These are phyloP conservation scores for Backusella circina DNA, from an alignment of 192 early-diverging fungal species.

Conservation along the genomic window DNA sequence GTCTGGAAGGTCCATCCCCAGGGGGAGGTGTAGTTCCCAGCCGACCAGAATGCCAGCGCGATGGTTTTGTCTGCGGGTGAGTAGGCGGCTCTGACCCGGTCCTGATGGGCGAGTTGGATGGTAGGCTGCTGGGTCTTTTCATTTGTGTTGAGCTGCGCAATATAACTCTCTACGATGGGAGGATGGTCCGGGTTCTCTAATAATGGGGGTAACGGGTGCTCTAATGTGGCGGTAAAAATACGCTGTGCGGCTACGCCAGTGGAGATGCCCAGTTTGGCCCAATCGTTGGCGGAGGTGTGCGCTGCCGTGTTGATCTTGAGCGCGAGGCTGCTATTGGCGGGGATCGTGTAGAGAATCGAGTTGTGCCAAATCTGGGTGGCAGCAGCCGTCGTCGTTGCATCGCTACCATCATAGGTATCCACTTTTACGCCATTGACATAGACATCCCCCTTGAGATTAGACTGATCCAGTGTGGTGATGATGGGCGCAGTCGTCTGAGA, in stretches of 20 bases:
- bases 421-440: background rate
- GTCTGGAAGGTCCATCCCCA: background rate
- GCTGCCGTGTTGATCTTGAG: slow-evolving; percentile 8
- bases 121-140: background rate
- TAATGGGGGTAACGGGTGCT: background rate
- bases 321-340: background rate
- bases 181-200: background rate
- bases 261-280: slow-evolving; percentile 19
- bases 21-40: background rate
- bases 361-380: slow-evolving; percentile 20
- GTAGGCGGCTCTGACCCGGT: background rate
- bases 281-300: background rate
- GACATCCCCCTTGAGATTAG: slow-evolving; percentile 14
- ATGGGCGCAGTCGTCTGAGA: background rate
- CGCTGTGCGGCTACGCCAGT: background rate
- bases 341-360: slow-evolving; percentile 8
- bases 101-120: slow-evolving; percentile 6
- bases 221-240: slow-evolving; percentile 16
- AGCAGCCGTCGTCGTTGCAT: background rate
- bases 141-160: slow-evolving; percentile 9
- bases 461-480: slow-evolving; percentile 23
- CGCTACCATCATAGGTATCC: background rate
- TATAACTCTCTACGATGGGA: background rate
- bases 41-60: slow-evolving; percentile 3
- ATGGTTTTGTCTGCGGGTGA: background rate